Evolutionary conservation across 2,329 filamentous ascomycete genomes (phyloP).

Genomic region (Ophiognomonia clavigignenti-juglandacearum): DNA sequence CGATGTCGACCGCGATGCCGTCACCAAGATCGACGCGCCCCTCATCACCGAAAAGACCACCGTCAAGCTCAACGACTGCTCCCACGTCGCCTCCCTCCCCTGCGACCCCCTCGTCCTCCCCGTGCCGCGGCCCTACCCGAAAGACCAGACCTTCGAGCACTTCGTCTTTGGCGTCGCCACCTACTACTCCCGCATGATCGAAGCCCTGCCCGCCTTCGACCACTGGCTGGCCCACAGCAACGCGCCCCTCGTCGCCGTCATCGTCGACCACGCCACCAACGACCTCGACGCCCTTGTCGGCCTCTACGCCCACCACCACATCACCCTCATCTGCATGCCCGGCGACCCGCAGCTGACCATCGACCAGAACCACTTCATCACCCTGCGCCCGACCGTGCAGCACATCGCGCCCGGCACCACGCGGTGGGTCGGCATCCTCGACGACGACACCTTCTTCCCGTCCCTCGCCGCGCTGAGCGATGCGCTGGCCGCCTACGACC

Average conservation of each 20-base stretch:
- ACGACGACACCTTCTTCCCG: constrained; percentile 61
- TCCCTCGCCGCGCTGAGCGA: constrained; percentile 45
- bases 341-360: constrained; percentile 31
- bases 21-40: constrained; percentile 32
- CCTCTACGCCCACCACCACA: constrained; percentile 26
- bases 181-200: constrained; percentile 41
- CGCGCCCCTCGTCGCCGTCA: constrained; percentile 45
- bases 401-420: constrained; percentile 38
- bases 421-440: constrained; percentile 52
- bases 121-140: constrained; percentile 40
- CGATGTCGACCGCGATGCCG: constrained; percentile 29
- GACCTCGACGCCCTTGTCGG: constrained; percentile 25
- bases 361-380: constrained; percentile 53
- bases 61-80: constrained; percentile 24
- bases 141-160: constrained; percentile 37
- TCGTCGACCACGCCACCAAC: constrained; percentile 34
- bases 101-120: constrained; percentile 41
- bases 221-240: constrained; percentile 51
- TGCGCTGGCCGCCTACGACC: constrained; percentile 43
- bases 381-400: constrained; percentile 45
- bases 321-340: constrained; percentile 20
- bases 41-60: constrained; percentile 29
- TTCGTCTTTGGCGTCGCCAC: constrained; percentile 56
- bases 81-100: constrained; percentile 19
- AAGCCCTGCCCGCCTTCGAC: constrained; percentile 45